Evolutionary conservation across 2,329 filamentous ascomycete genomes (phyloP), one percentile per base, ranked within the genome.

Genomic region (Pezicula radicicola): DNA sequence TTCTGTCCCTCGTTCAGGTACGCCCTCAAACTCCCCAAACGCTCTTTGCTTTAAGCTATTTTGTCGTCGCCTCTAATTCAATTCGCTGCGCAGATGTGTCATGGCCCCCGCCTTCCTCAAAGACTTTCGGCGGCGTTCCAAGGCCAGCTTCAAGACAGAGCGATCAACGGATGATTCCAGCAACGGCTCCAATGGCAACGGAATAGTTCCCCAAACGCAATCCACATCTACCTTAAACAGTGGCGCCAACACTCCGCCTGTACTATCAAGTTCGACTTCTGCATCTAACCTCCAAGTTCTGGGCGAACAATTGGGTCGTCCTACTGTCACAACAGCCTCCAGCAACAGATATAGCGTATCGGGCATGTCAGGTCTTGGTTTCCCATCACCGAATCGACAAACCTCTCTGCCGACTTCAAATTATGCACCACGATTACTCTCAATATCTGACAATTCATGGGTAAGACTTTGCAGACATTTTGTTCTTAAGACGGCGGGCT

Each of bases 381-480:
- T 80, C 21, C 78, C 80, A 71, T 62, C 76, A 21, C 67, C 75
- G 27, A 78, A 75, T 60, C 79, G 80, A 54, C 81, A 79, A 64
- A 76, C 72, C 50, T 78, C 74, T 56, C 72, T 81, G 55, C 82
- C 87, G 7, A 80, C 85, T 16, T 96, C 91, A 49, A 84, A 87
- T 41, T 93, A 89, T 71, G 88, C 91, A 28, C 92, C 93, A 21
- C 83, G 84, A 61, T 82, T 97, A 37, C 74, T 86, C 41, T 96
- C 92, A 33, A 76, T 96, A 37, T 77, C 83, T 9, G 90, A 96
- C 58, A 89, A 88, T 60, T 85, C 89, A 53, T 96, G 91, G 88
- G 91, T 95, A 80, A 63, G 85, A 75, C 33, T 19, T 47, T 44
- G 35, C 19, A 18, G 18, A 28, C 4, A 33, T 7, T 28, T 13